A percentile compares a stretch with the other conserved stretches of the same genome.
Conservation (phyloP, 2,329 filamentous ascomycete genomes). For the Sarocladium strictum region DNA sequence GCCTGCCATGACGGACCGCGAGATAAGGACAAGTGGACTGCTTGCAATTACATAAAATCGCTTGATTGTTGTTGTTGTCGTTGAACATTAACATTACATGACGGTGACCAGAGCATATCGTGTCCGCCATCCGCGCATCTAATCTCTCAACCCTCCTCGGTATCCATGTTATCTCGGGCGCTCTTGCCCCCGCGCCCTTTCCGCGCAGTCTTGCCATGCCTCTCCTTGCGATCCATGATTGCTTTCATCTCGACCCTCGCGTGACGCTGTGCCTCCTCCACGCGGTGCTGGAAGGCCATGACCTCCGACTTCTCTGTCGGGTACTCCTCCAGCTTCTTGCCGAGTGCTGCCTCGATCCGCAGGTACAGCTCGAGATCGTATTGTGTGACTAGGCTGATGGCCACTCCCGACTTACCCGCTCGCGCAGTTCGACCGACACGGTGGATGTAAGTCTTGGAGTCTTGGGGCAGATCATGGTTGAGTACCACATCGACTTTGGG, state of each 20-base stretch:
- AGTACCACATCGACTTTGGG: conserved; percentile 83
- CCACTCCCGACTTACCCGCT: conserved; percentile 77
- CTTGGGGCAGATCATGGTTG: conserved; percentile 78
- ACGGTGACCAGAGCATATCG: not conserved
- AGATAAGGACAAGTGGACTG: too few species aligned
- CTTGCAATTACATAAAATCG: not conserved
- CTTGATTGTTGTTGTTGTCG: conserved; percentile 1
- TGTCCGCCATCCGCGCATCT: not conserved
- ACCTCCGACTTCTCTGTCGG: conserved; percentile 73
- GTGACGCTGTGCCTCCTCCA: conserved; percentile 77
- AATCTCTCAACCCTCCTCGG: conserved; percentile 58
- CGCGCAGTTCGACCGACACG: conserved; percentile 82
- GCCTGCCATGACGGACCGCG: too few species aligned
- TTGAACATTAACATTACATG: conserved; percentile 9
- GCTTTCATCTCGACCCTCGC: conserved; percentile 78
- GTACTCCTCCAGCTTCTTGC: conserved; percentile 68
- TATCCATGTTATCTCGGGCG: conserved; percentile 62
- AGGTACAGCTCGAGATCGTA: conserved; percentile 79
- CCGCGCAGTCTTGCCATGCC: conserved; percentile 39
- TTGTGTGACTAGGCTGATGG: conserved; percentile 77
- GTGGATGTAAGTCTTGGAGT: conserved; percentile 88
- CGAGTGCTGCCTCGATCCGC: conserved; percentile 76
- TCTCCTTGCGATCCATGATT: conserved; percentile 62
- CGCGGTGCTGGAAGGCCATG: conserved; percentile 70
- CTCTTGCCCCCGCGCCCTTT: conserved; percentile 36